A percentile compares a stretch with the other conserved stretches of the same genome.
Evolutionary conservation across 148 eudicot species (phyloP).

Genomic region (Chenopodium quinoa): DNA sequence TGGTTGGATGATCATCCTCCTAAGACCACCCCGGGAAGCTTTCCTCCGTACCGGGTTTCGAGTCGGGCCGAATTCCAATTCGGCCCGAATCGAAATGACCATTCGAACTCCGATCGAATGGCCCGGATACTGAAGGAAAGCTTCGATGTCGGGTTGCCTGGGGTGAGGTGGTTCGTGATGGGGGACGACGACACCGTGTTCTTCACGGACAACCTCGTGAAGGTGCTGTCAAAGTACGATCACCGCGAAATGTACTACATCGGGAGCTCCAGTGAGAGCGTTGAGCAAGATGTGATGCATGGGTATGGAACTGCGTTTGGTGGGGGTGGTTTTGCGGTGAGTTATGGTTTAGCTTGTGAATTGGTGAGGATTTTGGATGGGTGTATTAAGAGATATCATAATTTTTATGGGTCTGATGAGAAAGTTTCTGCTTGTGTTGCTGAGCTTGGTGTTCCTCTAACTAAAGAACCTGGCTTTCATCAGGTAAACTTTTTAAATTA

Average conservation of each 20-base stretch:
- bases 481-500: slow-evolving; percentile 47
- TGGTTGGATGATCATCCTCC: slow-evolving; percentile 54
- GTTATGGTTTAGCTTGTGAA: slow-evolving; percentile 60
- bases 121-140: slow-evolving; percentile 60
- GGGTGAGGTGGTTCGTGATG: slow-evolving; percentile 91
- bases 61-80: slow-evolving; percentile 19
- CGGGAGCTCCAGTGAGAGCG: slow-evolving; percentile 79
- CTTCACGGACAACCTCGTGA: slow-evolving; percentile 56
- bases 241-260: slow-evolving; percentile 65
- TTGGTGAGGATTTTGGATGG: slow-evolving; percentile 55
- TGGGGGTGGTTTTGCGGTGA: slow-evolving; percentile 88
- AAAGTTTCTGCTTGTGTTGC: slow-evolving; percentile 73
- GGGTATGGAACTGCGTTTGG: slow-evolving; percentile 84
- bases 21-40: slow-evolving; percentile 16
- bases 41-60: slow-evolving; percentile 46
- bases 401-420: slow-evolving; percentile 85
- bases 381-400: slow-evolving; percentile 60
- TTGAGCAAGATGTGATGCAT: slow-evolving; percentile 74
- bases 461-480: slow-evolving; percentile 73
- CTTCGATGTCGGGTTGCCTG: slow-evolving; percentile 41
- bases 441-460: slow-evolving; percentile 79
- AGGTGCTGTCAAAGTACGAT: slow-evolving; percentile 64
- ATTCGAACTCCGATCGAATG: slow-evolving; percentile 53
- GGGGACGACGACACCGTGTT: slow-evolving; percentile 97
- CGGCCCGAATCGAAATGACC: slow-evolving; percentile 29